Evolutionary conservation across 179 eudicot genomes (phyloP), one percentile per base, ranked within the genome.

Genomic region (Heliamphora pulchella): DNA sequence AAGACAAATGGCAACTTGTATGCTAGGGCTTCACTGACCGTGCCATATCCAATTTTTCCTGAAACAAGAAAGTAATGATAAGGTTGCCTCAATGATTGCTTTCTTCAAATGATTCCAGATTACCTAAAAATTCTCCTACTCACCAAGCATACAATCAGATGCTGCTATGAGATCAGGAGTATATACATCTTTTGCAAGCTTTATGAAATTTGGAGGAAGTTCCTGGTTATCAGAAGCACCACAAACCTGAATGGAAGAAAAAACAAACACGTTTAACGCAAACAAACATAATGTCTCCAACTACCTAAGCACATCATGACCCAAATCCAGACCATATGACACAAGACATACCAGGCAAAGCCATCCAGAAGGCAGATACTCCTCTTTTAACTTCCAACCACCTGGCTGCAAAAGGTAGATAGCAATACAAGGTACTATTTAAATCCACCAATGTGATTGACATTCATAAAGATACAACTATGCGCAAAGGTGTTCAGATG

Each of bases 31-130:
- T 96, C 99, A 85, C 99, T 96, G 57, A 90, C 93, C 67, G 99
- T 92, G 76, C 99, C 99, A 81, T 96, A 96, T 81, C 99, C 99
- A 87, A 96, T 96, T 90, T 96, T 96, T 69, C 99, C 99, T 96
- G 91, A 81, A 84, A 89, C 69, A 68, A 17, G 1, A 62, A 63
- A 63, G 0, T 14, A 77, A 75, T 20, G 39, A 59, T 76, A 48
- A 79, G 80, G 31, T 44, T 57, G 82, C 71, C 41, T 1, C 48
- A 50, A 41, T 41, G 53, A 55, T 65, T 61, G 17, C 77, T 78
- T 70, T 65, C 80, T 17, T 63, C 39, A 6, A 39, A 74, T 39
- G 54, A 68, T 77, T 76, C 59, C 43, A 55, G 39, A 67, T 47
- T 15, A 46, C 5, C 20, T 46, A 47, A 76, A 61, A 58, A 41